Conservation (phyloP, 2,329 filamentous ascomycete genomes). For the Fusarium foetens region DNA sequence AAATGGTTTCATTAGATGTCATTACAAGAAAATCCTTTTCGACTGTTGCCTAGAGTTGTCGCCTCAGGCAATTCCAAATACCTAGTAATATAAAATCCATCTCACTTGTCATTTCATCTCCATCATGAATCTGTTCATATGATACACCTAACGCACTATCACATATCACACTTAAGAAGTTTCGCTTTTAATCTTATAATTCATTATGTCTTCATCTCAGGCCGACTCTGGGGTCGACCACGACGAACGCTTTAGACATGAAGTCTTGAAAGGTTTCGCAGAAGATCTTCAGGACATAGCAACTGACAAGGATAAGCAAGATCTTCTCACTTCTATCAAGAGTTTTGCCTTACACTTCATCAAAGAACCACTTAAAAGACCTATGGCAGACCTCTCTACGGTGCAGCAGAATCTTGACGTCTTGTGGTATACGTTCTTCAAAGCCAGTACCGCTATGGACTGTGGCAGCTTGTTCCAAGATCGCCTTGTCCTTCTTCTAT, state of each 20-base stretch:
- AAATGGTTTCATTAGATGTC: not conserved
- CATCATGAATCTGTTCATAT: too few relatives aligned
- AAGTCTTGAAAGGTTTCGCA: not conserved
- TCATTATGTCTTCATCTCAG: not conserved
- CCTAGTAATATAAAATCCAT: not conserved
- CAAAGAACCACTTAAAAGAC: not conserved
- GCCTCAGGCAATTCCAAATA: not conserved
- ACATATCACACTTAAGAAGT: fast-evolving
- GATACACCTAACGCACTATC: not conserved
- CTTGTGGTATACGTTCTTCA: not conserved
- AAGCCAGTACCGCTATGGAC: not conserved
- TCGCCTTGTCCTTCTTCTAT: not conserved
- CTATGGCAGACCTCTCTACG: not conserved
- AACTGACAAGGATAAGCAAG: not conserved
- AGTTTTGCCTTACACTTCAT: not conserved
- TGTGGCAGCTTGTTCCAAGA: not conserved
- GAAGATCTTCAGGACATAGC: not conserved
- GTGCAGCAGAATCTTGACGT: not conserved
- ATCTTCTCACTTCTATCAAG: not conserved
- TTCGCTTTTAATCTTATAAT: not conserved
- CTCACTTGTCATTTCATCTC: not conserved
- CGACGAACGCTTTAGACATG: not conserved
- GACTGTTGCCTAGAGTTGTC: not conserved
- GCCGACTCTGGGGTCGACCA: not conserved
- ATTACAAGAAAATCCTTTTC: not conserved